Base-by-base conservation (phyloP, 2,329 filamentous ascomycete species). In the Diaporthe longicolla region DNA sequence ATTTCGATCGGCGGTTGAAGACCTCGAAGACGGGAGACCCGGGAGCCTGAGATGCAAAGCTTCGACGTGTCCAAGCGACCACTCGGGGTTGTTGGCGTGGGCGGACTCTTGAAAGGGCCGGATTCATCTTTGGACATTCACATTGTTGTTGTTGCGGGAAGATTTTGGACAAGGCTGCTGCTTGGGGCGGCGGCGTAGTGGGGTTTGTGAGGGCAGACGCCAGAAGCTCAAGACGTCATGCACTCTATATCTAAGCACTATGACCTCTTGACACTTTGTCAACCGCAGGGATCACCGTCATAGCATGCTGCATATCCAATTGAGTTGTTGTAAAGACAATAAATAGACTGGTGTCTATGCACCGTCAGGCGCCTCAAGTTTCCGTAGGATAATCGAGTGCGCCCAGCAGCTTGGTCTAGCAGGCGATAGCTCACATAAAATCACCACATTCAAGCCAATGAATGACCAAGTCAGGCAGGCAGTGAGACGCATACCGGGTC, bases 1-100 rank as follows among this genome's bases (percentile, higher is more conserved):
- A 95, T 87, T 99, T 99, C 29, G 92, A 91, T 78, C 90, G 90
- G 76, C 92, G 90, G 84, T 97, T 97, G 90, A 99, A 99, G 82
- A 99, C 94, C 78, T 98, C 93, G 78, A 97, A 91, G 50, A 92
- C 91, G 35, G 95, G 94, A 54, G 91, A 90, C 75, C 94, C 94
- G 2, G 94, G 88, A 26, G 94, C 89, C 83, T 95, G 93, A 74
- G 94, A 90, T 69, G 96, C 95, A 84, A 97, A 98, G 73, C 84
- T 85, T 74, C 93, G 87, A 73, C 85, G 78, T 15, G 76, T 76
- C 76, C 80, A 54, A 24, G 55, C 50, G 15, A 48, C 70, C 35
- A n/a, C 71, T 57, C 68, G 63, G 24, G 71, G 15, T 17, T 61
- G 54, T 29, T 59, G 59, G 45, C n/a, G 26, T n/a, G 37, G 37